Conservation (phyloP, 169 alveolate genomes). For the Cyclospora cayetanensis region DNA sequence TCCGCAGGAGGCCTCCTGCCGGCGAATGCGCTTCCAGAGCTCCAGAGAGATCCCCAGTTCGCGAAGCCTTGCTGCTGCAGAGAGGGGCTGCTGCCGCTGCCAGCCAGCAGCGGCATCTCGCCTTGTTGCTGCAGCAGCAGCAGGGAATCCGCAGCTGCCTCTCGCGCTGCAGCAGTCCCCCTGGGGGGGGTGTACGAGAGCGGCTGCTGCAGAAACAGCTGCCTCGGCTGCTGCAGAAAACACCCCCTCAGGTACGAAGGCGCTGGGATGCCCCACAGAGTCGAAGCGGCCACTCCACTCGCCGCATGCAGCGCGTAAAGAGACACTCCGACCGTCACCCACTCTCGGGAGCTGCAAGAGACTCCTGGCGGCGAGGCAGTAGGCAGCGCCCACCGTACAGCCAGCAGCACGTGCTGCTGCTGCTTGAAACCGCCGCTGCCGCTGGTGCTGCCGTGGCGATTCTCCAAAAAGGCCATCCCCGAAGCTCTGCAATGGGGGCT, state of each 20-base stretch:
- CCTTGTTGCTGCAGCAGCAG: slow-evolving; percentile 30
- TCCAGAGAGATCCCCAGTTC: background rate
- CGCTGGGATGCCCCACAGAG: background rate
- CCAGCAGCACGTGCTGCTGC: background rate
- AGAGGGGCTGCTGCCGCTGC: background rate
- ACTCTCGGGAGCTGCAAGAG: background rate
- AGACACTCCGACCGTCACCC: background rate
- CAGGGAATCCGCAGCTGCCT: background rate
- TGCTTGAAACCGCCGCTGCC: slow-evolving; percentile 22
- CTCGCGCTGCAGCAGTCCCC: background rate
- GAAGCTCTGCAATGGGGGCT: background rate
- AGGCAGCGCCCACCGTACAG: background rate
- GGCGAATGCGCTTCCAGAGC: background rate
- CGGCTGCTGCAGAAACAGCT: slow-evolving; percentile 21
- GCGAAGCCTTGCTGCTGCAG: background rate
- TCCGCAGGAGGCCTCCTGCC: background rate
- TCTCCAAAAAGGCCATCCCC: background rate
- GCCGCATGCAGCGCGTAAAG: background rate
- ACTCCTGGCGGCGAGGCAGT: background rate
- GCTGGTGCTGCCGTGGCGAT: slow-evolving; percentile 27
- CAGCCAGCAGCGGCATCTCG: background rate
- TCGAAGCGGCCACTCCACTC: background rate
- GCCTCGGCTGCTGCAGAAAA: slow-evolving; percentile 17
- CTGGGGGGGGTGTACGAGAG: background rate
- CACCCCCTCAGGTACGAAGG: background rate